These are phyloP conservation scores for Kappamyces sp. DNA, from an alignment of 192 early-diverging fungal genomes.

Conservation along the genomic window DNA sequence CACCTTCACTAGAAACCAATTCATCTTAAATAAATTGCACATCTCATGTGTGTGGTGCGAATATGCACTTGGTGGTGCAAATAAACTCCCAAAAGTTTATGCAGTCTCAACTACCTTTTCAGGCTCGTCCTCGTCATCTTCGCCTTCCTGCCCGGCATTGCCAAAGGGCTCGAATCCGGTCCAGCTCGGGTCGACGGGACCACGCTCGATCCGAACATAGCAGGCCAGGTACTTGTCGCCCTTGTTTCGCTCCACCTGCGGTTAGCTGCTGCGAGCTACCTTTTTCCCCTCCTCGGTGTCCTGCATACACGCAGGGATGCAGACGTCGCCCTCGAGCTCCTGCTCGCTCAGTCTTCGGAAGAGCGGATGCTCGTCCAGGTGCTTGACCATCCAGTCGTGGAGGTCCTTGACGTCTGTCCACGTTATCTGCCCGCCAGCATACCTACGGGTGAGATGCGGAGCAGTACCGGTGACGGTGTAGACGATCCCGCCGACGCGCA, in stretches of 20 bases:
- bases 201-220: slow-evolving; percentile 31
- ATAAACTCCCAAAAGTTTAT: no score
- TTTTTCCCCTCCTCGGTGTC: slow-evolving; percentile 78
- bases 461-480: slow-evolving; percentile 92
- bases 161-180: slow-evolving; percentile 16
- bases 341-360: slow-evolving; percentile 64
- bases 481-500: slow-evolving; percentile 81
- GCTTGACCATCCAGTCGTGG: slow-evolving; percentile 93
- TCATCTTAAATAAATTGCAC: no score
- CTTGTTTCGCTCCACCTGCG: slow-evolving; percentile 85
- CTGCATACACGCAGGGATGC: slow-evolving; percentile 69
- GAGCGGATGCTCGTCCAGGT: slow-evolving; percentile 87
- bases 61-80: no score
- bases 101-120: slow-evolving; percentile 5
- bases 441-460: slow-evolving; percentile 75
- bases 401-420: slow-evolving; percentile 56
- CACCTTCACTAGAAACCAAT: no score
- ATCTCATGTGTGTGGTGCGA: no score
- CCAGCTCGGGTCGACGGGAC: slow-evolving; percentile 5
- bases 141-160: neutral
- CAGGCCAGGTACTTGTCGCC: slow-evolving; percentile 88
- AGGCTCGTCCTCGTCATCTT: slow-evolving; percentile 13
- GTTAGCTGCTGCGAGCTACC: no score
- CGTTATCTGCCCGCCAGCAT: slow-evolving; percentile 50
- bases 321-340: slow-evolving; percentile 74